Evolutionary conservation across 2,329 filamentous ascomycete genomes (phyloP), one percentile per base, ranked within the genome.

Genomic region (Tolypocladium endophyticum): DNA sequence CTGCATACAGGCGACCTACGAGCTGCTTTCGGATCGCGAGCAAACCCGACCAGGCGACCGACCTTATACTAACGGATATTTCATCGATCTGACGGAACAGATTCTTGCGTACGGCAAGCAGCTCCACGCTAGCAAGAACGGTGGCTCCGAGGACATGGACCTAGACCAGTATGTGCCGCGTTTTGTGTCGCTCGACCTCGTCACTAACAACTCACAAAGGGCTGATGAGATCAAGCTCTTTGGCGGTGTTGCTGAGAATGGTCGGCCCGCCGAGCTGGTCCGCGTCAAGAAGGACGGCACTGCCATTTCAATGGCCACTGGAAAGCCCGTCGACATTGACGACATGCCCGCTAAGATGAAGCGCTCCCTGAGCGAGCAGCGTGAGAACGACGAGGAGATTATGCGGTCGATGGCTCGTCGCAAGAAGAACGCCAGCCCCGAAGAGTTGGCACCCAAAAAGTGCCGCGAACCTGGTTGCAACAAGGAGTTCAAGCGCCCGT

Each of bases 401-500:
- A 85, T 87, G 75, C 90, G 92, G 56, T 97, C 92, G 47, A 97
- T 97, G 93, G 93, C 92, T 60, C 88, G 92, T 61, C 88, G 92
- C 65, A 95, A 95, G 84, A 96, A 96, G 84, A 93, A 93, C 61
- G 90, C 91, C 41, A 88, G 86, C 57, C 88, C 89, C 7, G 90
- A 93, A 74, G 88, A 95, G 73, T 85, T 93, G 56, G 86, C 90
- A 55, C 88, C 85, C 60, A 87, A 93, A 76, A 85, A 85, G 67
- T 96, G 91, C 79, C 82, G 82, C 63, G 84, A 92, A 70, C 79
- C 79, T 6, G 84, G 84, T 47, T 97, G 93, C 77, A 86, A 85
- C 73, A 97, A 96, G 77, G 86, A 93, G 74, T 97, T 97, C 79
- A 95, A 94, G 76, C 87, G 94, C 63, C 91, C 91, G n/a, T 97